Evolutionary conservation across 129 eudicot species (phyloP).

Genomic region (Chrysanthemum seticuspe): DNA sequence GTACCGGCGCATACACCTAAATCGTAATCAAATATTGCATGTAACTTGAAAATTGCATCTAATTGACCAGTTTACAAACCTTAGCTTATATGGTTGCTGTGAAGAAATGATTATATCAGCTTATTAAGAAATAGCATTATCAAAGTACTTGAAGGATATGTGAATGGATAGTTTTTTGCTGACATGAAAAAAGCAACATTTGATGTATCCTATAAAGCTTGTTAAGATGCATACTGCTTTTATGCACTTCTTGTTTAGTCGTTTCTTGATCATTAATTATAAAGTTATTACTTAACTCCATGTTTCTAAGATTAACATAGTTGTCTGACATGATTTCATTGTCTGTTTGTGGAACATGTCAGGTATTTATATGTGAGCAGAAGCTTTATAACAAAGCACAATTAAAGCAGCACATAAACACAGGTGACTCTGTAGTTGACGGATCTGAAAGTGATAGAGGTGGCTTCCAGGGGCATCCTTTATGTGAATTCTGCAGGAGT

Average conservation of each 20-base stretch:
- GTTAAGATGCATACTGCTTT: background rate
- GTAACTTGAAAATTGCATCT: background rate
- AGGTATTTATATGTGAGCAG: conserved; percentile 96
- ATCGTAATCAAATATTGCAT: background rate
- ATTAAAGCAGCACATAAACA: conserved; percentile 70
- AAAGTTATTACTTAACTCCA: background rate
- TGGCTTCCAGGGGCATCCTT: conserved; percentile 91
- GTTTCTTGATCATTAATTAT: background rate
- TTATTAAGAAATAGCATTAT: background rate
- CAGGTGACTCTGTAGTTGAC: conserved; percentile 97
- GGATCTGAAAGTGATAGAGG: conserved; percentile 99
- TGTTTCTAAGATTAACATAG: conserved; percentile 16
- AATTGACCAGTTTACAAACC: conserved; percentile 5
- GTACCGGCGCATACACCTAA: background rate
- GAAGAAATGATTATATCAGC: background rate
- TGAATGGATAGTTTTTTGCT: background rate
- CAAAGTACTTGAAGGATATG: background rate
- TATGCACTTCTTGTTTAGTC: background rate
- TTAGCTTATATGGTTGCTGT: background rate
- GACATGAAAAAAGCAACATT: background rate
- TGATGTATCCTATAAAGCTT: background rate
- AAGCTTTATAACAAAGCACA: conserved; percentile 82
- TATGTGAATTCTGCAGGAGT: conserved; percentile 81
- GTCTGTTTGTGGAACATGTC: conserved; percentile 27
- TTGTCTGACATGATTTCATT: conserved; percentile 27